Evolutionary conservation across 352 stramenopile genomes (phyloP), one percentile per base, ranked within the genome.

Genomic region (Globisporangium lucens): DNA sequence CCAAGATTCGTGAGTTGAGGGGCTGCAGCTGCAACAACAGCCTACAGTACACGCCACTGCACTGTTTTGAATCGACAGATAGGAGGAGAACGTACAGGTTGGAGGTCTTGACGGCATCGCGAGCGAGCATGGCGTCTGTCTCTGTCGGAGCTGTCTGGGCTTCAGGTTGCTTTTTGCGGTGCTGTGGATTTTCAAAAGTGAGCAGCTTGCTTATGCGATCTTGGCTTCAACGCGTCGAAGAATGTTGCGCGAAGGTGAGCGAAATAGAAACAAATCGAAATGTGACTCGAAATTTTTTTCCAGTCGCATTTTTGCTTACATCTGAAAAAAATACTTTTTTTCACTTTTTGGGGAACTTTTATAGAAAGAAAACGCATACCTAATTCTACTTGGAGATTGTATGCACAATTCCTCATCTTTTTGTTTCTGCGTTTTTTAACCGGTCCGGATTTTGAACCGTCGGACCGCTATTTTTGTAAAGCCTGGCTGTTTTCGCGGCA

Each of bases 61-160:
- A 58, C 8, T 65, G 9, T 22, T 24, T 24, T 38, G 2, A 20
- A 41, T 13, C 4, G 33, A 15, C n/a, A 56, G 0, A 35, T 22
- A 38, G 51, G 30, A 33, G 27, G 53, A 49, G 41, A 17, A 71
- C 75, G 67, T 62, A 81, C 75, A 71, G 59, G 55, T 82, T 79
- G 22, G 70, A 68, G n/a, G 75, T 79, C 56, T 76, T 79, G 67
- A 82, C 67, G 2, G 75, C 66, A 10, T 72, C 75, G n/a, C 70
- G 68, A 33, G 70, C 57, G 24, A 78, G 66, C 75, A 82, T 80
- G 10, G 43, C 13, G 51, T 33, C 24, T 35, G 30, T 24, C 51
- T 56, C 7, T 9, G 33, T 38, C 12, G 52, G 2, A 10, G 24
- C 7, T 9, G 33, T 38, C 12, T 27, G 2, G 4, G 24, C 27